Evolutionary conservation across 495 filamentous ascomycete genomes (phyloP).

Genomic region (Talaromyces borbonicus): DNA sequence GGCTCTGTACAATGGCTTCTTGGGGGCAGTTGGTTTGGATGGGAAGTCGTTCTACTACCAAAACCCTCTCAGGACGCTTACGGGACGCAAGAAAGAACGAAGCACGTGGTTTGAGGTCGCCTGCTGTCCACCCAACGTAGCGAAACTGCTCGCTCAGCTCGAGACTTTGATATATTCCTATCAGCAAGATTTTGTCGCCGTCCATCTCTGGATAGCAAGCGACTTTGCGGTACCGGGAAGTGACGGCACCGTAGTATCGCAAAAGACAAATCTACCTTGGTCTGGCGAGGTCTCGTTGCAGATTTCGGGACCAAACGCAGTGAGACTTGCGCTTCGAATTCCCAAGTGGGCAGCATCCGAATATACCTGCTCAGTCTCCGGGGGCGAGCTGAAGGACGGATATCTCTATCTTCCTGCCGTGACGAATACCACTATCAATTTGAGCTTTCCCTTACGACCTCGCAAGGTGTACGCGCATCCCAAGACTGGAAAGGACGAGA

Average conservation of each 20-base stretch:
- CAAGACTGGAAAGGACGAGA: slow-evolving; percentile 38
- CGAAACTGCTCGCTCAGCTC: slow-evolving; percentile 40
- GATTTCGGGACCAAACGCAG: slow-evolving; percentile 17
- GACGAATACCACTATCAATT: slow-evolving; percentile 6
- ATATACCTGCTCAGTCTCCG: slow-evolving; percentile 1
- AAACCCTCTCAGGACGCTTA: slow-evolving; percentile 1
- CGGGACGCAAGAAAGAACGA: slow-evolving; percentile 22
- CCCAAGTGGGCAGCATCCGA: slow-evolving; percentile 37
- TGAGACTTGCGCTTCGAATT: slow-evolving; percentile 34
- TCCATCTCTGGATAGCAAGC: slow-evolving; percentile 43
- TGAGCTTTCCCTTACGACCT: slow-evolving; percentile 33
- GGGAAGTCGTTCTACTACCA: slow-evolving; percentile 10
- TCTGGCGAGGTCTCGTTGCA: slow-evolving; percentile 39
- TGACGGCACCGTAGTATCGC: slow-evolving; percentile 29
- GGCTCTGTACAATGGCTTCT: slow-evolving; percentile 49
- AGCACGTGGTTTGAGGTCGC: slow-evolving; percentile 46
- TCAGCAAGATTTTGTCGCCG: slow-evolving; percentile 26
- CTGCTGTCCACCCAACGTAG: slow-evolving; percentile 50
- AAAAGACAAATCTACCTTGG: slow-evolving; percentile 47
- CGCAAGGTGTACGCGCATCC: slow-evolving; percentile 40
- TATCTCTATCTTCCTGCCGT: slow-evolving; percentile 34
- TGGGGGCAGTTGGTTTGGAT: slow-evolving; percentile 38
- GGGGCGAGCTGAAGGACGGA: slow-evolving; percentile 17
- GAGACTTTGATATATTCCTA: slow-evolving; percentile 3
- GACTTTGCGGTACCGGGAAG: slow-evolving; percentile 29